Conservation (phyloP, 257 asterid genomes). For the Cruciata laevipes region DNA sequence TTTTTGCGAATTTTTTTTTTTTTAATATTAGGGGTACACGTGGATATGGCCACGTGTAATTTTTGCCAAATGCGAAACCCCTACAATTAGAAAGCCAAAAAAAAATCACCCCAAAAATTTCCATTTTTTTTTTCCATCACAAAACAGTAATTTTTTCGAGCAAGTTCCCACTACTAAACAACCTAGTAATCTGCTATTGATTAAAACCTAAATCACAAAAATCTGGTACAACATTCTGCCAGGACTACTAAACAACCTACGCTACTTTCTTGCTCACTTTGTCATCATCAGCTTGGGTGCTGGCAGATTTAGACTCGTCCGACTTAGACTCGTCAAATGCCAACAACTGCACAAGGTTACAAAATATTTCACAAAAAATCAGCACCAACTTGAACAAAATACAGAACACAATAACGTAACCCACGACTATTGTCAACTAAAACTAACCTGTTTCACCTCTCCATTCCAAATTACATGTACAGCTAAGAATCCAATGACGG, state of each 20-base stretch:
- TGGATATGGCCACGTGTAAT: too few species aligned
- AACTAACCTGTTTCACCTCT: constrained; percentile 78
- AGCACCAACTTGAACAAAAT: background rate
- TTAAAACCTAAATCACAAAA: constrained; percentile 6
- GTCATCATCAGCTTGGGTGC: constrained; percentile 32
- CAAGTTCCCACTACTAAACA: background rate
- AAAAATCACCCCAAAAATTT: too few species aligned
- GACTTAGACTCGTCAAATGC: constrained; percentile 68
- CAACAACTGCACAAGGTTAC: constrained; percentile 45
- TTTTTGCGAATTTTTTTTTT: too few species aligned
- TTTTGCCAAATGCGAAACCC: too few species aligned
- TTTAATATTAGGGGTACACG: too few species aligned
- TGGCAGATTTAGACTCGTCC: constrained; percentile 28
- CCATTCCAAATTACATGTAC: constrained; percentile 85
- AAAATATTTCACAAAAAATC: background rate
- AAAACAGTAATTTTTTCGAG: too few species aligned
- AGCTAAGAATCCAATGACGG: constrained; percentile 87
- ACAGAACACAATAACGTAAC: background rate
- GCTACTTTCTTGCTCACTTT: constrained; percentile 46
- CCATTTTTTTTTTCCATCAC: too few species aligned
- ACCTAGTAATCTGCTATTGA: background rate
- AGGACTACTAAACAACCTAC: too few species aligned
- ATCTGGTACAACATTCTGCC: constrained; percentile 11
- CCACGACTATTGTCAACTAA: background rate
- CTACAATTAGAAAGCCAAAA: too few species aligned